Percentiles rank a stretch among this genome's conserved stretches.
Evolutionary conservation across 306 rosid species (phyloP).

Genomic region (Clitoria ternatea): DNA sequence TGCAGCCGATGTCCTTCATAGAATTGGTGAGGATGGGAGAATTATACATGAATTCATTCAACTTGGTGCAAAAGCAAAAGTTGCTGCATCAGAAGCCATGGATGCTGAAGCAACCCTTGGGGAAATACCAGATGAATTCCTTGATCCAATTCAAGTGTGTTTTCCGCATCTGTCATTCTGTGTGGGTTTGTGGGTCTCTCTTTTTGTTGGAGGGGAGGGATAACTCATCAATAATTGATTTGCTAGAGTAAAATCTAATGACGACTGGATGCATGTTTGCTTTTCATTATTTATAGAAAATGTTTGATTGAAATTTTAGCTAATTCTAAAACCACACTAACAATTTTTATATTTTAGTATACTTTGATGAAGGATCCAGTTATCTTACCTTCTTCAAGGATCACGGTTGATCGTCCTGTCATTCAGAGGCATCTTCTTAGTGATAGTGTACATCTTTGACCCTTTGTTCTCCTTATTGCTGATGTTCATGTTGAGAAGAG

Average conservation of each 20-base stretch:
- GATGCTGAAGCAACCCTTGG: constrained; percentile 91
- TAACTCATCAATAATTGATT: not conserved
- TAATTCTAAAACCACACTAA: not conserved
- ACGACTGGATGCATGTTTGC: not conserved
- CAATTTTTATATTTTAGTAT: constrained; percentile 47
- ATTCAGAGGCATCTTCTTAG: constrained; percentile 99
- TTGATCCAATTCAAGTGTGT: constrained; percentile 94
- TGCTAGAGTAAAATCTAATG: not conserved
- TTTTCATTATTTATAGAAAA: not conserved
- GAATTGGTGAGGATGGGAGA: constrained; percentile 87
- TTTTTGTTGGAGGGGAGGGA: not conserved
- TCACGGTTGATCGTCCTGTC: constrained; percentile 82
- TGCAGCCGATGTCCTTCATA: constrained; percentile 78
- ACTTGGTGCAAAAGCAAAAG: constrained; percentile 84
- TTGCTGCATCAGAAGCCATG: constrained; percentile 95
- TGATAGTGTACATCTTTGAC: constrained; percentile 48
- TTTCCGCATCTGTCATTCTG: not conserved
- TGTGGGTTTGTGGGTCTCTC: not conserved
- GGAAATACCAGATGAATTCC: constrained; percentile 99
- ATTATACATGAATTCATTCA: constrained; percentile 70
- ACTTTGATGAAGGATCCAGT: constrained; percentile 99
- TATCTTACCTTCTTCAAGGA: constrained; percentile 94
- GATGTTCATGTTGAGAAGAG: not conserved
- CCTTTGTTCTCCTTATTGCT: not conserved
- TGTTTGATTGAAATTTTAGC: not conserved